Percentiles rank a stretch among this genome's conserved stretches.
These are phyloP conservation scores for Eutypella sp. DNA, from an alignment of 2,329 filamentous ascomycete genomes.

Conservation along the genomic window DNA sequence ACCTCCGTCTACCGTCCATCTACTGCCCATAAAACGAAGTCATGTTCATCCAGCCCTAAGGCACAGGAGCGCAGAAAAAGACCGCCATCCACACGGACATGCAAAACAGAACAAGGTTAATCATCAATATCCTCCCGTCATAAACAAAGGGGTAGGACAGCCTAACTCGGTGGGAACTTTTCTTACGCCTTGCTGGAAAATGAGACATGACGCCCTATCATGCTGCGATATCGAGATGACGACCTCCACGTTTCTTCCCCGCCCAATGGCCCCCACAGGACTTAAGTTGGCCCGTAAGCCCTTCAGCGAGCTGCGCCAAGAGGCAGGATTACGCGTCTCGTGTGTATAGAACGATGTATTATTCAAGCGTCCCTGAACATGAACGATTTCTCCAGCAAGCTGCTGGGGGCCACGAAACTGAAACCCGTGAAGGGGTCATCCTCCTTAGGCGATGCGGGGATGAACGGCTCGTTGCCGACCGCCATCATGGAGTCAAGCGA, in stretches of 20 bases:
- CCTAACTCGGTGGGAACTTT: too few relatives aligned
- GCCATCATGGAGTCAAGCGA: conserved; percentile 68
- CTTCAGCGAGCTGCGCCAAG: not conserved
- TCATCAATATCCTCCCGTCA: too few relatives aligned
- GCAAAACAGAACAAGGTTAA: too few relatives aligned
- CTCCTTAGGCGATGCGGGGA: conserved; percentile 29
- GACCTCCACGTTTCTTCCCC: too few relatives aligned
- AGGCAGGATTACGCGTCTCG: not conserved
- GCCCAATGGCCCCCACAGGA: not conserved
- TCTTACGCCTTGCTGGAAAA: too few relatives aligned
- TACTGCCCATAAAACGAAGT: too few relatives aligned
- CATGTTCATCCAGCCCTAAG: too few relatives aligned
- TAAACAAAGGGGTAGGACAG: too few relatives aligned
- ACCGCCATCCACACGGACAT: too few relatives aligned
- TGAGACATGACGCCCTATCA: too few relatives aligned
- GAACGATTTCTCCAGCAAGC: conserved; percentile 48
- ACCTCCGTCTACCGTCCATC: too few relatives aligned
- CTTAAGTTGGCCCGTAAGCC: not conserved
- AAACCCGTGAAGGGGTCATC: conserved; percentile 60
- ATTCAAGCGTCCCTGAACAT: conserved; percentile 15
- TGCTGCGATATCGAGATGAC: not conserved
- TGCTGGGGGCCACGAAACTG: conserved; percentile 57
- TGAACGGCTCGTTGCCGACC: conserved; percentile 38
- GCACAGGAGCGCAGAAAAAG: too few relatives aligned
- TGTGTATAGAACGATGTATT: not conserved